These are phyloP conservation scores for Saturnispora kantuleensis DNA, from an alignment of 805 yeast species.

Conservation along the genomic window DNA sequence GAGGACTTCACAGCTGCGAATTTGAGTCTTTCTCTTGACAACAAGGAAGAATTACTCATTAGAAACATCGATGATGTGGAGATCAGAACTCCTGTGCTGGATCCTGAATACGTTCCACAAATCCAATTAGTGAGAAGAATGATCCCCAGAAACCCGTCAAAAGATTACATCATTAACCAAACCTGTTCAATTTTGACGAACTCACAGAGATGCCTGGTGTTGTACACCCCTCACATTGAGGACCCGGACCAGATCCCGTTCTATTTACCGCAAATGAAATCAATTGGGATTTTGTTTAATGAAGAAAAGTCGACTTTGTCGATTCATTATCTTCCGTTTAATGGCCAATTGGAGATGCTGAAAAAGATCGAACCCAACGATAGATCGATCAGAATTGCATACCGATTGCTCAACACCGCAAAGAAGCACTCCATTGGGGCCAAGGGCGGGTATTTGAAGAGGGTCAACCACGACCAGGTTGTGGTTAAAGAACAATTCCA, in stretches of 20 bases:
- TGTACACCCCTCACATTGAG: slow-evolving; percentile 70
- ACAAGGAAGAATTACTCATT: slow-evolving; percentile 25
- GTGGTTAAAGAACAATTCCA: slow-evolving; percentile 79
- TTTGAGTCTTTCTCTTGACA: slow-evolving; percentile 22
- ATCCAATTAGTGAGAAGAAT: slow-evolving; percentile 66
- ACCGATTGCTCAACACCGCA: slow-evolving; percentile 69
- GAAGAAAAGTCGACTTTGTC: slow-evolving; percentile 40
- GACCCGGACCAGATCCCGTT: slow-evolving; percentile 60
- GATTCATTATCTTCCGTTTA: slow-evolving; percentile 66
- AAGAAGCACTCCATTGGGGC: slow-evolving; percentile 77
- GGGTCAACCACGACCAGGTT: slow-evolving; percentile 81
- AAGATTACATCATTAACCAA: slow-evolving; percentile 76
- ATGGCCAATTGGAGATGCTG: slow-evolving; percentile 21
- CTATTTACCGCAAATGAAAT: slow-evolving; percentile 78
- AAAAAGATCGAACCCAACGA: slow-evolving; percentile 34
- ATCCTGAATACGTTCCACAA: slow-evolving; percentile 25
- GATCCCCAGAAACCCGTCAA: slow-evolving; percentile 84
- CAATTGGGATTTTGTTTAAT: slow-evolving; percentile 56
- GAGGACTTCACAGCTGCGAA: slow-evolving; percentile 19
- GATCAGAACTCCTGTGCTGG: slow-evolving; percentile 28
- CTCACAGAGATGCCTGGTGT: slow-evolving; percentile 34
- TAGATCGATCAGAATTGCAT: slow-evolving; percentile 73
- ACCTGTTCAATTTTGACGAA: slow-evolving; percentile 50
- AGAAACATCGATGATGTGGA: slow-evolving; percentile 33
- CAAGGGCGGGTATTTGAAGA: slow-evolving; percentile 72